Evolutionary conservation across 2,329 filamentous ascomycete species (phyloP), one percentile per base, ranked within the genome.

Genomic region (Fusarium tuaranense): DNA sequence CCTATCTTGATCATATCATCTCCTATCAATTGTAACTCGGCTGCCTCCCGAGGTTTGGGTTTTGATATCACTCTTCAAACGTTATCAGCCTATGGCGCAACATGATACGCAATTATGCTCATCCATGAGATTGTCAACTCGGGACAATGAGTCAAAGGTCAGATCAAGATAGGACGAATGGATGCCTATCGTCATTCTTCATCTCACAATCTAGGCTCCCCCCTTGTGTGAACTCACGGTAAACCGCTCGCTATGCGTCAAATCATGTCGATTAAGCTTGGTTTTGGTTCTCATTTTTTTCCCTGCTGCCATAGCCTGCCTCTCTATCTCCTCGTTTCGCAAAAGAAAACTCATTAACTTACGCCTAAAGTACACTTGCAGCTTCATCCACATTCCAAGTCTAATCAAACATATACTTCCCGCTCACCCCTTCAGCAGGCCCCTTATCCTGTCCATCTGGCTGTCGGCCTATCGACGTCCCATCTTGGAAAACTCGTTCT

Each of bases 401-500:
- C 57, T 59, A 68, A 74, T 72, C 65, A 70, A 73, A 71, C 57
- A 75, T 53, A 34, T 62, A 39, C 32, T 69, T 55, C 39, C 57
- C 48, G 30, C 25, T 30, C 48, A 38, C 59, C 38, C 62, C 46
- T 30, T 20, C 32, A 20, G 48, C 4, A 7, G 18, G 13, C 48
- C 18, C 27, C 30, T 53, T 27, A 32, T 27, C 27, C 25, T 51
- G 48, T 16, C 48, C 13, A 30, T 32, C 27, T 30, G 48, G 27
- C 48, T 55, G 25, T 27, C 16, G 18, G 30, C 51, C 73, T 79
- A 84, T 67, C 79, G 79, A 20, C 67, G 72, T 18, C 82, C 82
- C 88, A 92, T 88, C 82, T 92, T 93, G 70, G 88, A 87, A 81
- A 95, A 86, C 81, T 91, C 89, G 73, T 86, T 89, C 79, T 90